Evolutionary conservation across 2,329 filamentous ascomycete species (phyloP).

Genomic region (Neurospora sp.): DNA sequence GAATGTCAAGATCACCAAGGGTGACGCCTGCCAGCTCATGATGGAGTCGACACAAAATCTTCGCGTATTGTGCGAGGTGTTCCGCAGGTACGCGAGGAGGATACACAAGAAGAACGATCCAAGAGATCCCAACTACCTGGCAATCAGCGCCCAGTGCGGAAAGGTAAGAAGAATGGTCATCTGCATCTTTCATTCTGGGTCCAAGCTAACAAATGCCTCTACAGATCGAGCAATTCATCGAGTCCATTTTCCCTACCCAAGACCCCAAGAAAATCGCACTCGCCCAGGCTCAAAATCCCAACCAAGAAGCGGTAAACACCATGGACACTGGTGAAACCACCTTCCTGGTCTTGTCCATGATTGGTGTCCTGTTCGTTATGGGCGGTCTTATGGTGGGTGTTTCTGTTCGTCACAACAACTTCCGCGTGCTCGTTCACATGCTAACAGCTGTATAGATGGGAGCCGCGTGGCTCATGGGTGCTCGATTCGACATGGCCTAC

Average conservation of each 20-base stretch:
- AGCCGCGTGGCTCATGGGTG: conserved; percentile 69
- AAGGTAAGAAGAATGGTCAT: conserved; percentile 44
- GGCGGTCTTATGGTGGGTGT: conserved; percentile 68
- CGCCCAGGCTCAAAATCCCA: conserved; percentile 30
- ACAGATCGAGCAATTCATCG: conserved; percentile 91
- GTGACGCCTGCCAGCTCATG: conserved; percentile 87
- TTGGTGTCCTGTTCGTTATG: conserved; percentile 61
- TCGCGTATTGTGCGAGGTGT: conserved; percentile 68
- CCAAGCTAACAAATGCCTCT: conserved; percentile 9
- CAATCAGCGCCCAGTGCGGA: conserved; percentile 83
- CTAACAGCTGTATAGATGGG: conserved; percentile 49
- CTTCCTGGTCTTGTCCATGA: conserved; percentile 56
- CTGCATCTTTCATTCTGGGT: neutral
- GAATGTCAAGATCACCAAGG: conserved; percentile 95
- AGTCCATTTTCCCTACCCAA: conserved; percentile 82
- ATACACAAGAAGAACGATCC: conserved; percentile 95
- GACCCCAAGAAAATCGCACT: conserved; percentile 51
- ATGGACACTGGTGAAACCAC: conserved; percentile 50
- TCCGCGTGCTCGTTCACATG: neutral
- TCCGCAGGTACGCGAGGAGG: conserved; percentile 64
- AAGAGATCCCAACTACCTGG: conserved; percentile 81
- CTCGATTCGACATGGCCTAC: conserved; percentile 66
- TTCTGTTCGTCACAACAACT: conserved; percentile 5
- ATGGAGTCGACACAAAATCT: conserved; percentile 87
- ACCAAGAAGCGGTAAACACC: conserved; percentile 5